phyloP scores from a whole-genome alignment of 2,329 filamentous ascomycete genomes.

The Nannizzia gypsea region DNA sequence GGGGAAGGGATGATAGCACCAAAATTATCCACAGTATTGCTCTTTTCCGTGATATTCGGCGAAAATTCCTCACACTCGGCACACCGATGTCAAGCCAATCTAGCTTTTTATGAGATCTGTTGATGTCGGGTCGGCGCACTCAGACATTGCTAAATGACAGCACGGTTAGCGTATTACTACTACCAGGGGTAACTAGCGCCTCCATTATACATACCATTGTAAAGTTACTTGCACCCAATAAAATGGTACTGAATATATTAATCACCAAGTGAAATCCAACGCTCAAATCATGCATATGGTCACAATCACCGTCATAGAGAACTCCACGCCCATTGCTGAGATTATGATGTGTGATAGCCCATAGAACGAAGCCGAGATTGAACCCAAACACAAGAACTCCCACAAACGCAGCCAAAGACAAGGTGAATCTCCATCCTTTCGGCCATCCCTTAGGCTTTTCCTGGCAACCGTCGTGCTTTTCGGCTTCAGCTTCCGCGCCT shows the following conservation, averaged over 20 bases:
- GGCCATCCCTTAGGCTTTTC: background rate
- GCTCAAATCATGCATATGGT: background rate
- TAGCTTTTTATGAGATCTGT: slow-evolving; percentile 21
- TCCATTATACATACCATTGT: slow-evolving; percentile 24
- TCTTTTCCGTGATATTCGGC: background rate
- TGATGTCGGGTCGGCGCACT: slow-evolving; percentile 16
- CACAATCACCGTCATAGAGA: background rate
- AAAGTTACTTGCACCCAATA: slow-evolving; percentile 26
- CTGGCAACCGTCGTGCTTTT: too few species aligned
- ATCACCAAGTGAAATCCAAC: slow-evolving; percentile 23
- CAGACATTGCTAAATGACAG: background rate
- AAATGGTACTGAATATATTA: slow-evolving; percentile 24
- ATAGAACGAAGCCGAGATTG: background rate
- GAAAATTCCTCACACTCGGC: slow-evolving; percentile 20
- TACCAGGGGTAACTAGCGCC: too few species aligned
- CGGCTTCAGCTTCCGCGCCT: too few species aligned
- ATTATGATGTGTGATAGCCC: background rate
- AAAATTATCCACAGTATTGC: background rate
- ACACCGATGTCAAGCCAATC: slow-evolving; percentile 24
- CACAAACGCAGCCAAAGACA: background rate
- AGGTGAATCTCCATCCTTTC: background rate
- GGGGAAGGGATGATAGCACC: background rate
- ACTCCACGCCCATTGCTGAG: background rate
- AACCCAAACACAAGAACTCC: background rate
- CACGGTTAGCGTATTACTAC: too few species aligned